Conservation (phyloP, 345 rosid species). For the Salix udensis region DNA sequence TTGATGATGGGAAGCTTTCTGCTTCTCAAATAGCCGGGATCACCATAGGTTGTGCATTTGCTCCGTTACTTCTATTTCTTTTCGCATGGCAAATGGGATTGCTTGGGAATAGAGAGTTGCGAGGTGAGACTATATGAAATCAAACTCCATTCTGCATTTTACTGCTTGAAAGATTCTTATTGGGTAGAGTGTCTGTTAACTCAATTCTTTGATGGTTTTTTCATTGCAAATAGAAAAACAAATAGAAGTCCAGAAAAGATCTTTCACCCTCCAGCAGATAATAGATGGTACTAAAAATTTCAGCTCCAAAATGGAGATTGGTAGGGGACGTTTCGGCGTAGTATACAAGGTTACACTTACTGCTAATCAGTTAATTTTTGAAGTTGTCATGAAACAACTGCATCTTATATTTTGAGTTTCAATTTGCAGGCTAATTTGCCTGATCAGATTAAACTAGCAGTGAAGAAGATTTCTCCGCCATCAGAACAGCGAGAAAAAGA, state of each 20-base stretch:
- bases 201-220: no score
- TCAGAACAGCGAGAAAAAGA: background rate
- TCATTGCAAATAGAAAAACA: background rate
- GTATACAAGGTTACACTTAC: slow-evolving; percentile 1
- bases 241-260: background rate
- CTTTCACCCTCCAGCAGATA: slow-evolving; percentile 7
- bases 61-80: no score
- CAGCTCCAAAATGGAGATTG: slow-evolving; percentile 1
- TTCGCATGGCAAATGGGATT: slow-evolving; percentile 17
- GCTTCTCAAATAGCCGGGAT: no score
- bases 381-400: background rate
- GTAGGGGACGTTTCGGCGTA: background rate
- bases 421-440: background rate
- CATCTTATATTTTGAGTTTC: background rate
- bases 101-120: slow-evolving; percentile 6
- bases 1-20: no score
- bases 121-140: background rate
- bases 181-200: no score
- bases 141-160: background rate
- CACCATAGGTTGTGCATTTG: no score
- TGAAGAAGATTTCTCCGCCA: background rate
- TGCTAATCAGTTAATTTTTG: background rate
- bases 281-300: slow-evolving; percentile 22
- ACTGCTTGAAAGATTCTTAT: no score
- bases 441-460: background rate